Evolutionary conservation across 1,284 basidiomycete species (phyloP), one percentile per base, ranked within the genome.

Genomic region (Tausonia pullulans): DNA sequence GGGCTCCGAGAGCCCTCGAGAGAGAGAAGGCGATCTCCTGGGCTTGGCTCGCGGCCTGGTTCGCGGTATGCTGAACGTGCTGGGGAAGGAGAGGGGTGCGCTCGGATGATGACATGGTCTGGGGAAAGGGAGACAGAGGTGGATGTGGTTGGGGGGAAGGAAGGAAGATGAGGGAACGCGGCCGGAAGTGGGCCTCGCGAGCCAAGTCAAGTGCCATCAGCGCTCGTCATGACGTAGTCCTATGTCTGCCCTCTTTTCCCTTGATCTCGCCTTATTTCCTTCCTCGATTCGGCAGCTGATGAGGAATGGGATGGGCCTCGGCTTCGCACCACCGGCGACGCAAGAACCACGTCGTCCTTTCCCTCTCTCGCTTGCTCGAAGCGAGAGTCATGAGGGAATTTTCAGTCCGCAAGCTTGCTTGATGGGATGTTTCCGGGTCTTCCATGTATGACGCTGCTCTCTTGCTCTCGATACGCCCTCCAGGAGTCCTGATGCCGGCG

Each of bases 1-100:
- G 68, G 7, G 76, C 75, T 27, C 74, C 77, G 39, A 71, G 50
- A 39, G 70, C 73, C 59, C 72, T 43, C 2, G 75, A 70, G 46
- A 74, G 67, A 45, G 72, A 69, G 68, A 75, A 74, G 41, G 71
- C 60, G 51, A 69, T 64, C 44, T 58, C 64, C 61, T 74, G 70
- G 52, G 67, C 68, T 3, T 71, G 72, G 9, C 72, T 13, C 54
- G 69, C 67, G 57, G 69, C 67, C 45, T 72, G 68, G 27, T 67
- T 53, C 41, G 67, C 60, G 39, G 69, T 68, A 27, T 71, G 72
- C 49, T 69, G 67, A 63, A 71, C 66, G 16, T 70, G 68, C 10
- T 13, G 39, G 70, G 73, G 72, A 27, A 75, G 70, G 44, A 75
- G 70, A 46, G 74, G 74, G 13, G 68, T 68, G 63, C 71, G 70